Evolutionary conservation across 192 early-diverging fungal species (phyloP).

Genomic region (Diversispora eburnea): DNA sequence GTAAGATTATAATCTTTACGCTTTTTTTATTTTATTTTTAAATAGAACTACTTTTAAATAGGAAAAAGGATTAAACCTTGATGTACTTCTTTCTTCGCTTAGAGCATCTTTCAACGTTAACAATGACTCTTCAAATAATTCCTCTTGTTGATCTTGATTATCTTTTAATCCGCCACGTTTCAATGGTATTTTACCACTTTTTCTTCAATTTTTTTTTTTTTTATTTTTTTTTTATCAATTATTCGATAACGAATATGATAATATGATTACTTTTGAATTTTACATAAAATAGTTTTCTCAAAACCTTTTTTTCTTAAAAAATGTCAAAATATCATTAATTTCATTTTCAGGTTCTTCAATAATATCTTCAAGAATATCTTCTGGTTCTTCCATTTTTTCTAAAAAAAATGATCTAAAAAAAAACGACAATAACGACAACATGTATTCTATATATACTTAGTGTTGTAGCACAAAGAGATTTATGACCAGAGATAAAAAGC

Average conservation of each 20-base stretch:
- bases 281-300: too few species aligned
- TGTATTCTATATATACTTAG: too few species aligned
- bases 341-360: background rate
- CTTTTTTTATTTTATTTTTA: too few species aligned
- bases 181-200: background rate
- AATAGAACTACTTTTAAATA: background rate
- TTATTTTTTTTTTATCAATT: background rate
- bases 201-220: background rate
- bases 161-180: background rate
- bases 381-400: background rate
- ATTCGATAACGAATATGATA: background rate
- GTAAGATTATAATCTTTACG: background rate
- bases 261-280: background rate
- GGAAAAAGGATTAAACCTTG: constrained; percentile 18
- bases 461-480: too few species aligned
- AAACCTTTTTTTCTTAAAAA: background rate
- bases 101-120: background rate
- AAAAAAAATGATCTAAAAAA: too few species aligned
- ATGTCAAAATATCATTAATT: background rate
- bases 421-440: too few species aligned
- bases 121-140: background rate
- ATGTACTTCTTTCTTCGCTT: constrained; percentile 33
- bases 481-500: too few species aligned
- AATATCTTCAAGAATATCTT: background rate
- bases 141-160: background rate